A percentile compares a stretch with the other conserved stretches of the same genome.
Evolutionary conservation across 169 alveolate genomes (phyloP).

Genomic region (Besnoitia besnoiti): DNA sequence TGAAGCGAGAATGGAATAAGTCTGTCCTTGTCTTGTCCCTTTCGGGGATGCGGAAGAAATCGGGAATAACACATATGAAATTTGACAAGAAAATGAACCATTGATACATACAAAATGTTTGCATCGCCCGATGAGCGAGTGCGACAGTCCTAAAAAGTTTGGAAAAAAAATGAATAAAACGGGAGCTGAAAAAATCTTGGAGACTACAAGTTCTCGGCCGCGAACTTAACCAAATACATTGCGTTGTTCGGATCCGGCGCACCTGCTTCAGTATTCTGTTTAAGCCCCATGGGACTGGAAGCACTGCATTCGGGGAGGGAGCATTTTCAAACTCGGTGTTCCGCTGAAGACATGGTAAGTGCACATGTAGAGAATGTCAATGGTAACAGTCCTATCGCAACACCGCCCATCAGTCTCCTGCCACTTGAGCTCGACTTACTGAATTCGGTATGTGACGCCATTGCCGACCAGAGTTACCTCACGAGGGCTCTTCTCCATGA

Average conservation of each 20-base stretch:
- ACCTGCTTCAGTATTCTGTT: not conserved
- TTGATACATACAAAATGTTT: not conserved
- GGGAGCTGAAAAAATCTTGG: not conserved
- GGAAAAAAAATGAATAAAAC: not conserved
- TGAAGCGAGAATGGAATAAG: not conserved
- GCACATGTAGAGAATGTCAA: not conserved
- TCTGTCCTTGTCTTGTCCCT: not conserved
- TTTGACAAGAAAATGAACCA: slow-evolving; percentile 16
- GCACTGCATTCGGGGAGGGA: not conserved
- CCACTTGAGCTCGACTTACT: not conserved
- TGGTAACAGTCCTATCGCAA: not conserved
- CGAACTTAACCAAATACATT: not conserved
- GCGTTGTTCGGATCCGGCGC: not conserved
- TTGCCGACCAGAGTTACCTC: slow-evolving; percentile 10
- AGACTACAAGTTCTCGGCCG: not conserved
- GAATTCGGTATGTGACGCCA: slow-evolving; percentile 21
- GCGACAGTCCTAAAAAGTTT: not conserved
- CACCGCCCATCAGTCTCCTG: not conserved
- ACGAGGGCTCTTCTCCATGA: slow-evolving; percentile 11
- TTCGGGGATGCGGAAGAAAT: not conserved
- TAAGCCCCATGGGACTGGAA: not conserved
- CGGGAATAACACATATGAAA: not conserved
- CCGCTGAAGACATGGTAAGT: not conserved
- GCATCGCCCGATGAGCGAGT: not conserved
- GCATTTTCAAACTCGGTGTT: not conserved